A percentile compares a stretch with the other conserved stretches of the same genome.
phyloP scores from a whole-genome alignment of 108 stramenopile species.

The Pelagomonas calceolata region DNA sequence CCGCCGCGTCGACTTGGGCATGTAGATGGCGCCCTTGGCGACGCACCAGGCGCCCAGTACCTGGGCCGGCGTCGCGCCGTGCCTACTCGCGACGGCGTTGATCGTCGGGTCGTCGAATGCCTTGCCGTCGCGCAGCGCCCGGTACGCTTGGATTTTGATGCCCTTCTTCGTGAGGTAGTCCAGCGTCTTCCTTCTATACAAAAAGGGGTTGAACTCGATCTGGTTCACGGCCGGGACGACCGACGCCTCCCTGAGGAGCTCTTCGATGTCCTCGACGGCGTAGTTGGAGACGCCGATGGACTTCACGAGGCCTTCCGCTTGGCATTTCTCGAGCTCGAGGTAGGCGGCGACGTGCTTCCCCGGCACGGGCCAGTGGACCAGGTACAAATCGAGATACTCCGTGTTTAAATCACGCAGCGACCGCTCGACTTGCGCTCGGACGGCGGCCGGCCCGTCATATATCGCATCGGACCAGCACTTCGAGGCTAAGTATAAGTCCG shows the following conservation, averaged over 20 bases:
- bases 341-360: conserved; percentile 70
- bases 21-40: conserved; percentile 72
- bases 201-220: conserved; percentile 83
- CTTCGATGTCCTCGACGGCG: conserved; percentile 64
- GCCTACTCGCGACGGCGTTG: conserved; percentile 38
- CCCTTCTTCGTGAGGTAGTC: conserved; percentile 53
- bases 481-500: conserved; percentile 67
- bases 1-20: conserved; percentile 70
- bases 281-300: conserved; percentile 42
- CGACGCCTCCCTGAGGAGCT: conserved; percentile 42
- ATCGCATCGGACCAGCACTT: conserved; percentile 89
- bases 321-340: conserved; percentile 48
- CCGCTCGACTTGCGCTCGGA: conserved; percentile 51
- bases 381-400: conserved; percentile 72
- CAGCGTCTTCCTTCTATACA: conserved; percentile 70
- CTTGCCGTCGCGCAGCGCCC: conserved; percentile 72
- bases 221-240: conserved; percentile 65
- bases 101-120: conserved; percentile 62
- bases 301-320: conserved; percentile 55
- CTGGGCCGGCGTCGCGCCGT: conserved; percentile 58
- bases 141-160: conserved; percentile 72
- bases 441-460: conserved; percentile 59
- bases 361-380: conserved; percentile 87
- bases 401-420: conserved; percentile 66
- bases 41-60: conserved; percentile 84